phyloP scores from a whole-genome alignment of 2,329 filamentous ascomycete species.

The Diaporthe amygdali region DNA sequence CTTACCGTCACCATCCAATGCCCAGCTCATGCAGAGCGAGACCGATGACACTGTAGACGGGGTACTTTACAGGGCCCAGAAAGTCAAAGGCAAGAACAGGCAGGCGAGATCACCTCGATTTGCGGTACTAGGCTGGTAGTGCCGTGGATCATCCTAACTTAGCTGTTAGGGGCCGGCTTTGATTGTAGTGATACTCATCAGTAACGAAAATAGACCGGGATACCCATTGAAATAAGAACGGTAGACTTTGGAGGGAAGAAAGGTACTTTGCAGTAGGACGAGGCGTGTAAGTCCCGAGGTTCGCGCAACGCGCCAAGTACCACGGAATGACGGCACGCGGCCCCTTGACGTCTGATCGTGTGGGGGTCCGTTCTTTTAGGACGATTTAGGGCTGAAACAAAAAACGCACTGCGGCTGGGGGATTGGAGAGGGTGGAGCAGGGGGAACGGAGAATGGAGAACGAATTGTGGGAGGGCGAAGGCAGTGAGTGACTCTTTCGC shows the following conservation, averaged over 20 bases:
- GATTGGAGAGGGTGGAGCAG: background rate
- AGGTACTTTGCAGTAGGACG: background rate
- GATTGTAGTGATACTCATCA: background rate
- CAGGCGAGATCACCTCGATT: background rate
- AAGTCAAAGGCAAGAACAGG: background rate
- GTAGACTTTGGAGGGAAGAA: background rate
- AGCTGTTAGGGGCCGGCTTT: background rate
- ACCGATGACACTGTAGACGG: conserved; percentile 11
- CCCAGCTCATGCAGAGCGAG: background rate
- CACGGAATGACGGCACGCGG: conserved; percentile 11
- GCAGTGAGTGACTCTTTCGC: background rate
- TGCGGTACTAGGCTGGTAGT: background rate
- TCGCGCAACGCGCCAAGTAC: background rate
- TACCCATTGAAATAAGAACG: background rate
- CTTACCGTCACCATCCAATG: background rate
- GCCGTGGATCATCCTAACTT: background rate
- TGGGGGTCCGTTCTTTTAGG: conserved; percentile 2
- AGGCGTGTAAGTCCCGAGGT: background rate
- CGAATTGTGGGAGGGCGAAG: background rate
- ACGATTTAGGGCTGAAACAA: conserved; percentile 19
- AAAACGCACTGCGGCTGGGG: background rate
- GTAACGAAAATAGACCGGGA: background rate
- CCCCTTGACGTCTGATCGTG: conserved; percentile 8
- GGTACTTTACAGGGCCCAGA: background rate
- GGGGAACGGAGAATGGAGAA: background rate